Base-by-base conservation (phyloP, 352 stramenopile genomes). In the Pythium brachiatum region DNA sequence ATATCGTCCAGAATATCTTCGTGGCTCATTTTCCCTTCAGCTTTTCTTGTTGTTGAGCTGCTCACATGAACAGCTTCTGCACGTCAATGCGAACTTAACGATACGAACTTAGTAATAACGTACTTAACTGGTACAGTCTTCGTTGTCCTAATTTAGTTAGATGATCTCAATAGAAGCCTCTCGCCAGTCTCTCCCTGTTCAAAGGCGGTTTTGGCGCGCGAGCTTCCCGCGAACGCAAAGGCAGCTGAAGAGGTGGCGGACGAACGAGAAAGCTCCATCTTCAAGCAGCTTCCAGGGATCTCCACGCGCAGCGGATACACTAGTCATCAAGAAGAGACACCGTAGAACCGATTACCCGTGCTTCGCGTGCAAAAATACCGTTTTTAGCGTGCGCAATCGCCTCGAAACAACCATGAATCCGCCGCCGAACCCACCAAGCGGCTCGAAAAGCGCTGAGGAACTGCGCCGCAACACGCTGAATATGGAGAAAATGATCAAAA, bases 401-500 rank as follows among this genome's bases (percentile, higher is more conserved):
- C 47, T 20, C 43, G 31, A 11, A 51, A 54, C 13, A 12, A 20
- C 21, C 39, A 62, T 53, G 32, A 66, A 69, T 27, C 43, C 61
- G n/a, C 46, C 61, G n/a, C 21, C 21, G 34, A 36, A 34, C 23
- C 56, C 41, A 3, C 31, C 51, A 11, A 15, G 15, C 43, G 41
- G n/a, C 18, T 9, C 34, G 39, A 61, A 57, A 48, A 66, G 65
- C 54, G 84, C 69, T 2, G 75, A 89, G 20, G 72, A 92, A 18
- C 15, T 75, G 60, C 80, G 83, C 0, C 83, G 81, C 48, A 91
- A 76, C 67, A 71, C 72, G 16, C 51, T 90, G 34, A 93, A 89
- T 61, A 91, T 91, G 81, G 83, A 93, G 69, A 90, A 90, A 52
- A 93, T 93, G 83, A 88, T 93, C 66, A 81, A 90, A 68, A 91